These are phyloP conservation scores for Hortiboletus flavorubellus DNA, from an alignment of 768 basidiomycete species.

Conservation along the genomic window DNA sequence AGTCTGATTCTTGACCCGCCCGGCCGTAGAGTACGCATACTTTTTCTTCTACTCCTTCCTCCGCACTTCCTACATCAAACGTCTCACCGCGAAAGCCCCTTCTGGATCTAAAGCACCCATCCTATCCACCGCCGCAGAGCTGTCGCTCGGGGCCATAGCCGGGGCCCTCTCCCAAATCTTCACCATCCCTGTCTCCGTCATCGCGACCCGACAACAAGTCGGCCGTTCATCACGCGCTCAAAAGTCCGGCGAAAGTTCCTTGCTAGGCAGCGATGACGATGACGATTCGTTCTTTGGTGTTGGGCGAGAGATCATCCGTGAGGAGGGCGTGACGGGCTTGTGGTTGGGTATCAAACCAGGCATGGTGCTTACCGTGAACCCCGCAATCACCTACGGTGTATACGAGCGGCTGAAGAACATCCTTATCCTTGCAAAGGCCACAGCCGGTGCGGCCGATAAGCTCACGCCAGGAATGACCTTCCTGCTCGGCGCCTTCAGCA, in stretches of 20 bases:
- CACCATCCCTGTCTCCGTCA: constrained; percentile 96
- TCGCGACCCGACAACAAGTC: constrained; percentile 96
- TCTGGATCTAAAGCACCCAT: constrained; percentile 57
- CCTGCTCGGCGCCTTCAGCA: constrained; percentile 85
- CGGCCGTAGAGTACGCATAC: constrained; percentile 87
- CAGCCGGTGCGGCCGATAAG: constrained; percentile 47
- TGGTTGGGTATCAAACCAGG: constrained; percentile 94
- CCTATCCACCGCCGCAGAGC: constrained; percentile 74
- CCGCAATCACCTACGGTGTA: constrained; percentile 94
- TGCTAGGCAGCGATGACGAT: constrained; percentile 4
- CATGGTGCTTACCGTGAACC: constrained; percentile 94
- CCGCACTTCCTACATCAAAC: constrained; percentile 75
- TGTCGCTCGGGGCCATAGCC: constrained; percentile 85
- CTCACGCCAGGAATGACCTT: constrained; percentile 80
- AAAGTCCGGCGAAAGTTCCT: background rate
- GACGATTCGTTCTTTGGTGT: constrained; percentile 79
- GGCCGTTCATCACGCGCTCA: constrained; percentile 39
- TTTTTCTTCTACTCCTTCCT: constrained; percentile 99
- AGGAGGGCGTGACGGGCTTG: constrained; percentile 82
- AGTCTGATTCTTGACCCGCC: background rate
- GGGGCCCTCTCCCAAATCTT: constrained; percentile 96
- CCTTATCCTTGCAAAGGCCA: constrained; percentile 53
- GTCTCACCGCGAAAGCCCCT: constrained; percentile 56
- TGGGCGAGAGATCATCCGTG: constrained; percentile 80
- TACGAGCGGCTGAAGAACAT: constrained; percentile 88